Percentiles rank a stretch among this genome's conserved stretches.
Conservation (phyloP, 164 flowering plant species). For the Nymphaea colorata region DNA sequence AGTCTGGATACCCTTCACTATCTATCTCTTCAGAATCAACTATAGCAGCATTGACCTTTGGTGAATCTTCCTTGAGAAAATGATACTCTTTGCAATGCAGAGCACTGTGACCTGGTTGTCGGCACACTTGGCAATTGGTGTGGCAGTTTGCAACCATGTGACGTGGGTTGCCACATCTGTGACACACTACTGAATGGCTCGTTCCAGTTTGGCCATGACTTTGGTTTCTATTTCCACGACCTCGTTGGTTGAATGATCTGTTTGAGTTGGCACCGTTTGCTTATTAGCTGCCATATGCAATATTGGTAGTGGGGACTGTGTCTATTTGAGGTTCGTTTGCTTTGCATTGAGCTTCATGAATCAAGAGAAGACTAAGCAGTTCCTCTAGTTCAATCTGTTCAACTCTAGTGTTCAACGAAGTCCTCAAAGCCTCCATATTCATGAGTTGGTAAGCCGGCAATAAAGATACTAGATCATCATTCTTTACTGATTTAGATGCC, state of each 20-base stretch:
- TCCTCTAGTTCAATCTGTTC: not conserved
- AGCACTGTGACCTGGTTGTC: not conserved
- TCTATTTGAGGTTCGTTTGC: not conserved
- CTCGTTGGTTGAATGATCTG: too few species aligned
- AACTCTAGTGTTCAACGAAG: not conserved
- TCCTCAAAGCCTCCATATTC: not conserved
- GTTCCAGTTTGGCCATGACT: not conserved
- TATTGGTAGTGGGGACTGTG: not conserved
- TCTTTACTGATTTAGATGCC: not conserved
- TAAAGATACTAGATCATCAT: not conserved
- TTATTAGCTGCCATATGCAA: not conserved
- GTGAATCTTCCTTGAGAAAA: too few species aligned
- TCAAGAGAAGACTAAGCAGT: not conserved
- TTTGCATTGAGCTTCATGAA: not conserved
- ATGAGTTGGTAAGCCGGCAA: not conserved
- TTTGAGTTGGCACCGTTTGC: not conserved
- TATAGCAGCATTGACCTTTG: not conserved
- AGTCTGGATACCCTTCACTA: too few species aligned
- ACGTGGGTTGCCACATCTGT: not conserved
- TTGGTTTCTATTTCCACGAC: not conserved
- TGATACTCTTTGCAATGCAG: not conserved
- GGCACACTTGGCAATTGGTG: too few species aligned
- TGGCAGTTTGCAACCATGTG: not conserved
- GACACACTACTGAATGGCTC: too few species aligned
- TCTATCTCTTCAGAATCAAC: not conserved